phyloP scores from a whole-genome alignment of 2,329 filamentous ascomycete genomes.

The Talaromyces sp. region DNA sequence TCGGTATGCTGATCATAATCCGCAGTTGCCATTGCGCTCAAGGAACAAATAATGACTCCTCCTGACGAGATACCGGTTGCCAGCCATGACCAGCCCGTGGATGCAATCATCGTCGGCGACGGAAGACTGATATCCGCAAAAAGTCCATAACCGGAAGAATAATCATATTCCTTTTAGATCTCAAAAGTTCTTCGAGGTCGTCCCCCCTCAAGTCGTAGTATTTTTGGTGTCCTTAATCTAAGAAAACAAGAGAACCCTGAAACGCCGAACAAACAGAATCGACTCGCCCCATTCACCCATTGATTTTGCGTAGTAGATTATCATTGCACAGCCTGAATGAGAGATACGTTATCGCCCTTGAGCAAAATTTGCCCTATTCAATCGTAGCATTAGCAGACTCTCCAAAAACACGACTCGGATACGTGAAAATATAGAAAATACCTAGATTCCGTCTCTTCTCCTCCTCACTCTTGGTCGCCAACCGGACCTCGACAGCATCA shows the following conservation, averaged over 20 bases:
- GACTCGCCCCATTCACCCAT: slow-evolving; percentile 1
- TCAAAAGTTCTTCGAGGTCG: background rate
- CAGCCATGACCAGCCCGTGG: slow-evolving; percentile 73
- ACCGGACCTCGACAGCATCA: slow-evolving; percentile 88
- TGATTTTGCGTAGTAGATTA: background rate
- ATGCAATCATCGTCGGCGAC: slow-evolving; percentile 72
- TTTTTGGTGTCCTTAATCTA: slow-evolving; percentile 1
- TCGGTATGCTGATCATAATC: slow-evolving; percentile 23
- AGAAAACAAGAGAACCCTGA: slow-evolving; percentile 21
- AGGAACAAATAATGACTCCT: slow-evolving; percentile 74
- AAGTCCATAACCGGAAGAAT: slow-evolving; percentile 23
- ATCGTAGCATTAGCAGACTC: background rate
- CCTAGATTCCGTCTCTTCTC: slow-evolving; percentile 78
- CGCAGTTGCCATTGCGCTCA: slow-evolving; percentile 74
- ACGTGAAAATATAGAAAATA: too few relatives aligned
- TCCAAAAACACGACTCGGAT: too few relatives aligned
- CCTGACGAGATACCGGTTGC: slow-evolving; percentile 70
- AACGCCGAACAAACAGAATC: slow-evolving; percentile 21
- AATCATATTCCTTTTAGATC: background rate
- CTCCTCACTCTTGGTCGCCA: slow-evolving; percentile 75
- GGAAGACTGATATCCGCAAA: slow-evolving; percentile 54
- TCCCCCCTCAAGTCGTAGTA: slow-evolving; percentile 13
- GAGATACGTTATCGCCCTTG: slow-evolving; percentile 83
- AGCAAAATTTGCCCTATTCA: slow-evolving; percentile 73
- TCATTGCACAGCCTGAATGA: slow-evolving; percentile 63